Evolutionary conservation across 1,284 basidiomycete genomes (phyloP).

Genomic region (Clitocybe nebularis): DNA sequence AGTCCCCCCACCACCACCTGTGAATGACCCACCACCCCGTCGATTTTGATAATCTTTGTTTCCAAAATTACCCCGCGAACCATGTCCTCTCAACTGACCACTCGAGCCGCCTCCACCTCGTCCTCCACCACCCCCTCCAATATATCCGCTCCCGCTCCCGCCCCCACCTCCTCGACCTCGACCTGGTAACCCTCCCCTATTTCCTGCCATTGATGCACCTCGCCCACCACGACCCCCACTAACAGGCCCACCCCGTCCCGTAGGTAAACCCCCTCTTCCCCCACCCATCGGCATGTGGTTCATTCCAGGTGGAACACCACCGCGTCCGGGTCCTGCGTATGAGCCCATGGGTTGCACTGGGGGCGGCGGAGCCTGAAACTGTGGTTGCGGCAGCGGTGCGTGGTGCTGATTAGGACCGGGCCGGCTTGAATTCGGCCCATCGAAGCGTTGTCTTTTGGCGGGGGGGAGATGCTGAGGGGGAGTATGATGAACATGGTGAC

Average conservation of each 20-base stretch:
- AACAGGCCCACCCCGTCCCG: slow-evolving; percentile 26
- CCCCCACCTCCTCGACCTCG: slow-evolving; percentile 37
- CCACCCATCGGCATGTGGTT: slow-evolving; percentile 38
- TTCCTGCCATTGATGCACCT: slow-evolving; percentile 33
- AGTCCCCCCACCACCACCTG: slow-evolving; percentile 34
- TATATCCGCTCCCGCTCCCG: slow-evolving; percentile 33
- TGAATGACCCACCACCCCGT: slow-evolving; percentile 63
- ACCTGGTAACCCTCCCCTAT: slow-evolving; percentile 34
- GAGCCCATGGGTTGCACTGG: slow-evolving; percentile 33
- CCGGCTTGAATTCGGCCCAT: slow-evolving; percentile 57
- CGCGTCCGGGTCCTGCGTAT: slow-evolving; percentile 33
- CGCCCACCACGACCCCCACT: slow-evolving; percentile 25
- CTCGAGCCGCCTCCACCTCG: slow-evolving; percentile 44
- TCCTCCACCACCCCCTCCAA: slow-evolving; percentile 36
- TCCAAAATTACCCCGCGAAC: slow-evolving; percentile 59
- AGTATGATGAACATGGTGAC: slow-evolving; percentile 53
- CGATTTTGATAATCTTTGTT: slow-evolving; percentile 60
- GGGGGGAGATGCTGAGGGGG: slow-evolving; percentile 71
- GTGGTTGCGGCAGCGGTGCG: slow-evolving; percentile 42
- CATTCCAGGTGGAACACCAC: slow-evolving; percentile 38
- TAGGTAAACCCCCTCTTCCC: slow-evolving; percentile 24
- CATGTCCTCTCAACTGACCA: slow-evolving; percentile 50
- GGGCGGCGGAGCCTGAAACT: slow-evolving; percentile 42
- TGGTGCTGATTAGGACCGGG: slow-evolving; percentile 39
- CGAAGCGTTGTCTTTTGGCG: slow-evolving; percentile 82